Base-by-base conservation (phyloP, 1,139 yeast genomes). In the Keqinozyma sinolaborantium region DNA sequence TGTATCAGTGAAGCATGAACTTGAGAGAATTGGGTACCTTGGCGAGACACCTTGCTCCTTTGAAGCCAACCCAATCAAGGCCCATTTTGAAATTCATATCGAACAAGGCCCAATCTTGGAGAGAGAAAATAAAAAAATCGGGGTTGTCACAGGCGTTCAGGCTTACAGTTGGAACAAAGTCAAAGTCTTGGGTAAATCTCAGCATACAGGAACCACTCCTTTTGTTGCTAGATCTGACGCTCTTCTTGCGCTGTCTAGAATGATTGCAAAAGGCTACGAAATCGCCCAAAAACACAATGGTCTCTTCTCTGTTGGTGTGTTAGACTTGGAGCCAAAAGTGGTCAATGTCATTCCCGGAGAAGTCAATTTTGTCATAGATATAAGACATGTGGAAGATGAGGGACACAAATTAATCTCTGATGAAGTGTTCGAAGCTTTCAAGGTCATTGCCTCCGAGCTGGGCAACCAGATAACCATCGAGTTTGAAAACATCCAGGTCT, bases 191-290 rank as follows among this genome's bases (percentile, higher is more conserved):
- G 90, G 90, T 16, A 70, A 66, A 43, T 80, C 84, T 3, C 78
- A 77, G 29, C 90, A 82, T 50, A 77, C 88, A 0, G 90, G 90
- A 14, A 78, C 88, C 1, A 82, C 90, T 0, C 88, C 88, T n/a
- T 58, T 82, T 60, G 54, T 57, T 26, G 62, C 73, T 26, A 68
- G 90, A 44, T 65, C 73, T 16, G 90, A 82, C 54, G 79, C 88
- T 0, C 48, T 82, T 32, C 61, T 77, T 14, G 73, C 79, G 2
- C 71, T 82, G 9, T 62, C 85, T 3, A 64, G 62, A 39, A 71
- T 81, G 67, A 73, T 80, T 28, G 61, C 64, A 5, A 65, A 62
- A 33, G 77, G 80, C 7, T 73, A 77, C 38, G 79, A 76, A 32
- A 65, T 77, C 31, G 86, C 85, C 2, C 48, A 55, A 27, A 59